These are phyloP conservation scores for Chrysanthemum lavandulifolium DNA, from an alignment of 129 eudicot genomes.

Conservation along the genomic window DNA sequence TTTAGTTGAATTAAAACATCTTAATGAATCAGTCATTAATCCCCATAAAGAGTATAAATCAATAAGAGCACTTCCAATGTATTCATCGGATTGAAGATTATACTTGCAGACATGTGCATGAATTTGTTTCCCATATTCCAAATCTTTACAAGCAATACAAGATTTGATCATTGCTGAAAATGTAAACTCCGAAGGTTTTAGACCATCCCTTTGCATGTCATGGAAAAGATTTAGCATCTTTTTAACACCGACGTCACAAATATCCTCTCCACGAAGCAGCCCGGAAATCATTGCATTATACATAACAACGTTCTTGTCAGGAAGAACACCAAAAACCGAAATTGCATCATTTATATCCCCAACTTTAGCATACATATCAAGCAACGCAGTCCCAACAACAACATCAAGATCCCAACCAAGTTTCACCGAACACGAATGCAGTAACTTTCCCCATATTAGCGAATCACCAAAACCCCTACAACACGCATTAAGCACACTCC, in stretches of 20 bases:
- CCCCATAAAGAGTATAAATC: conserved; percentile 40
- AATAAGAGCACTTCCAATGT: conserved; percentile 43
- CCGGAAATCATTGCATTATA: conserved; percentile 55
- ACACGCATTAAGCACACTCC: conserved; percentile 50
- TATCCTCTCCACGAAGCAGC: conserved; percentile 24
- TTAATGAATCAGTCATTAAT: conserved; percentile 25
- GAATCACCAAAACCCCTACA: conserved; percentile 25
- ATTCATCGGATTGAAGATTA: conserved; percentile 41
- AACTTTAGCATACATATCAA: conserved; percentile 51
- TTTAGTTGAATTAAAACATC: conserved; percentile 31
- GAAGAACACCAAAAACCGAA: conserved; percentile 29
- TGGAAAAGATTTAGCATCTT: conserved; percentile 28
- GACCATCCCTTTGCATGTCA: conserved; percentile 41
- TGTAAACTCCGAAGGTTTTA: conserved; percentile 41
- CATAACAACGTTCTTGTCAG: conserved; percentile 46
- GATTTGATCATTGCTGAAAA: conserved; percentile 45
- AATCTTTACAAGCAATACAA: conserved; percentile 32
- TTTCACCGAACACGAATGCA: conserved; percentile 38
- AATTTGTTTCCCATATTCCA: conserved; percentile 46
- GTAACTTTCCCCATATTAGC: conserved; percentile 35
- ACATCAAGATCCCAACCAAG: conserved; percentile 50
- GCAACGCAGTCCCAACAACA: conserved; percentile 51
- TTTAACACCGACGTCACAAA: conserved; percentile 12
- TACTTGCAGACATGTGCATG: conserved; percentile 44
- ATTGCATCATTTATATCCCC: conserved; percentile 42